A percentile compares a stretch with the other conserved stretches of the same genome.
Conservation (phyloP, 116 monocot species). For the Dioscorea cayenensis region DNA sequence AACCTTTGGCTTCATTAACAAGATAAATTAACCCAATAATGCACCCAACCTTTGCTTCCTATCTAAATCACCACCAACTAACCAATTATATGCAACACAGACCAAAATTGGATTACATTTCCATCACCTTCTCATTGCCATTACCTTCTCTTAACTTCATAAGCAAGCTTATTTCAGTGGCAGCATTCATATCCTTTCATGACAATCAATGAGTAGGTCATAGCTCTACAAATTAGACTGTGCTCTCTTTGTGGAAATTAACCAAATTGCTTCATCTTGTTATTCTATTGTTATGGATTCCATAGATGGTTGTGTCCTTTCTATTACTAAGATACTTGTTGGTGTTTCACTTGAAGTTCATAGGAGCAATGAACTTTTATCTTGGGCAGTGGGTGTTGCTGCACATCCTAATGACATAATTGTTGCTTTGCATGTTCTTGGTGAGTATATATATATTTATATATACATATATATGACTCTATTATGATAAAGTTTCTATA, state of each 20-base stretch:
- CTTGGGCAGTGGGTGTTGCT: conserved; percentile 42
- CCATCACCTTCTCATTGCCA: background rate
- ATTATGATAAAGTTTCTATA: background rate
- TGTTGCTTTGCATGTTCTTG: conserved; percentile 54
- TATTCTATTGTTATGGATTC: conserved; percentile 16
- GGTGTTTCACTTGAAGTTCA: conserved; percentile 30
- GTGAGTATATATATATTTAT: conserved; percentile 8
- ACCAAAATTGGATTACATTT: conserved; percentile 2
- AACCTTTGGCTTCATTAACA: conserved; percentile 29
- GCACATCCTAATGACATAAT: conserved; percentile 33
- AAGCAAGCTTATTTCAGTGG: conserved; percentile 19
- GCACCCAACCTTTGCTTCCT: conserved; percentile 50
- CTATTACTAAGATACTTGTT: conserved; percentile 34
- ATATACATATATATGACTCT: too few species aligned
- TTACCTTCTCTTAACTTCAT: conserved; percentile 17
- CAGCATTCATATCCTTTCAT: too few species aligned
- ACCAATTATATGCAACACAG: conserved; percentile 21
- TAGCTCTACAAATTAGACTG: background rate
- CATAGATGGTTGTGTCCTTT: conserved; percentile 17
- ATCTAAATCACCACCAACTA: conserved; percentile 54
- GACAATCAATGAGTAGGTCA: conserved; percentile 6
- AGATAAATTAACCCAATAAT: conserved; percentile 27
- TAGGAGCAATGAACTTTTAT: conserved; percentile 36
- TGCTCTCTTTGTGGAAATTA: background rate
- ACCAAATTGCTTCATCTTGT: background rate